phyloP scores from a whole-genome alignment of 2,329 filamentous ascomycete genomes.

The Rugonectria rugulosa region DNA sequence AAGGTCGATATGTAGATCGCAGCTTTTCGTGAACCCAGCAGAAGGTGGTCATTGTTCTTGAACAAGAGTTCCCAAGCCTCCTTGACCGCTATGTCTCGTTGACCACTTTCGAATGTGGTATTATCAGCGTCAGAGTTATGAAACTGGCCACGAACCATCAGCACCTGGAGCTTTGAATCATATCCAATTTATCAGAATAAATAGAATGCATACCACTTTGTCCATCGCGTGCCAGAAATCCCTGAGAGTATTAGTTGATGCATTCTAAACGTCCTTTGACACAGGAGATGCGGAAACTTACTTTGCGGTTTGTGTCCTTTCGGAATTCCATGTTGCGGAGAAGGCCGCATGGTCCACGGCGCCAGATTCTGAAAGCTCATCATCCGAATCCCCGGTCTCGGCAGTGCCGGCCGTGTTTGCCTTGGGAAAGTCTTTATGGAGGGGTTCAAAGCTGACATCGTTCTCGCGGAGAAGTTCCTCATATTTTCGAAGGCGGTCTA shows the following conservation, averaged over 20 bases:
- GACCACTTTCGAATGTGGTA: background rate
- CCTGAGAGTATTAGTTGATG: background rate
- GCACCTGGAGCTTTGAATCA: too few relatives aligned
- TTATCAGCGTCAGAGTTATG: background rate
- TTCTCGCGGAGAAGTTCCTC: constrained; percentile 64
- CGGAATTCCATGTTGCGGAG: background rate
- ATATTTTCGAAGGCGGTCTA: constrained; percentile 64
- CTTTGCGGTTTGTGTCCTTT: background rate
- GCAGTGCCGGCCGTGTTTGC: background rate
- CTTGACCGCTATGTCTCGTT: constrained; percentile 3
- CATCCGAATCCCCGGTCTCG: background rate
- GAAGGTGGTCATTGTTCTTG: constrained; percentile 52
- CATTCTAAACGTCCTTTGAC: too few relatives aligned
- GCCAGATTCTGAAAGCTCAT: background rate
- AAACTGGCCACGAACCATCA: too few relatives aligned
- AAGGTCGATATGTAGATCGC: constrained; percentile 55
- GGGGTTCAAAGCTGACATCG: constrained; percentile 61
- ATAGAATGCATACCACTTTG: background rate
- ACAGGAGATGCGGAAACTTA: too few relatives aligned
- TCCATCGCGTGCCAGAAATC: constrained; percentile 8
- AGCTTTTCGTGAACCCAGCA: constrained; percentile 56
- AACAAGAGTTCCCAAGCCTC: constrained; percentile 49
- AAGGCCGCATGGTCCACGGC: too few relatives aligned
- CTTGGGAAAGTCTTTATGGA: constrained; percentile 35
- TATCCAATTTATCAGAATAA: background rate